These are phyloP conservation scores for Ambrosia trifida DNA, from an alignment of 129 eudicot genomes.

Conservation along the genomic window DNA sequence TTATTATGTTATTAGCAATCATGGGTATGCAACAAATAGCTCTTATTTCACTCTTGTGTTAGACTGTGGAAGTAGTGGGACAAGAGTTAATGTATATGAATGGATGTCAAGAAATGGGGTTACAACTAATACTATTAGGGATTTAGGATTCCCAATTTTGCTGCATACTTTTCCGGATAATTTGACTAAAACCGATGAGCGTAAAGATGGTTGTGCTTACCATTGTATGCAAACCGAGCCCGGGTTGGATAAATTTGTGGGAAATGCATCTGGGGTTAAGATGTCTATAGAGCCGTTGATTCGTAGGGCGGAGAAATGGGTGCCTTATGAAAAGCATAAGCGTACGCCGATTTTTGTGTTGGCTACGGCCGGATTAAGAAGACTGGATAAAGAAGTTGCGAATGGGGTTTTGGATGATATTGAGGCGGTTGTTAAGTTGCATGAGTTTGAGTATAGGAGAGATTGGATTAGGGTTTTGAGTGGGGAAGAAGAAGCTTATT, in stretches of 20 bases:
- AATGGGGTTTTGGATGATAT: conserved; percentile 56
- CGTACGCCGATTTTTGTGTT: conserved; percentile 68
- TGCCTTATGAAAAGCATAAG: conserved; percentile 53
- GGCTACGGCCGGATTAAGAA: conserved; percentile 88
- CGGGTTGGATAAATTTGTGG: conserved; percentile 78
- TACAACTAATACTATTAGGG: conserved; percentile 5
- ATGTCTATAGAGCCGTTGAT: conserved; percentile 70
- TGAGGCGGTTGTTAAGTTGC: conserved; percentile 57
- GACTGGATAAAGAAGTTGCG: conserved; percentile 40
- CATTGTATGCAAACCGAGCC: conserved; percentile 97
- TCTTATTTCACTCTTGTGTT: conserved; percentile 72
- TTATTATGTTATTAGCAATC: conserved; percentile 21
- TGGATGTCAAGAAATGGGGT: conserved; percentile 39
- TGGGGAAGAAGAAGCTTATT: conserved; percentile 90
- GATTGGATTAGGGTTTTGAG: conserved; percentile 86
- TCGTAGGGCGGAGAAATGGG: conserved; percentile 67
- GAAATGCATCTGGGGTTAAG: conserved; percentile 66
- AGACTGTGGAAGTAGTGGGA: conserved; percentile 94
- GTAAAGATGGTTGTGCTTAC: conserved; percentile 60
- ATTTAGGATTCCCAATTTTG: conserved; percentile 51
- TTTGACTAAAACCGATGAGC: conserved; percentile 21
- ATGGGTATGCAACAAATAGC: conserved; percentile 22
- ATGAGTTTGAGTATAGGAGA: conserved; percentile 46
- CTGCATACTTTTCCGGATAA: conserved; percentile 67
- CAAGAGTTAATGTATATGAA: conserved; percentile 78